Conservation (phyloP, 2,329 filamentous ascomycete species). For the Alternaria burnsii region DNA sequence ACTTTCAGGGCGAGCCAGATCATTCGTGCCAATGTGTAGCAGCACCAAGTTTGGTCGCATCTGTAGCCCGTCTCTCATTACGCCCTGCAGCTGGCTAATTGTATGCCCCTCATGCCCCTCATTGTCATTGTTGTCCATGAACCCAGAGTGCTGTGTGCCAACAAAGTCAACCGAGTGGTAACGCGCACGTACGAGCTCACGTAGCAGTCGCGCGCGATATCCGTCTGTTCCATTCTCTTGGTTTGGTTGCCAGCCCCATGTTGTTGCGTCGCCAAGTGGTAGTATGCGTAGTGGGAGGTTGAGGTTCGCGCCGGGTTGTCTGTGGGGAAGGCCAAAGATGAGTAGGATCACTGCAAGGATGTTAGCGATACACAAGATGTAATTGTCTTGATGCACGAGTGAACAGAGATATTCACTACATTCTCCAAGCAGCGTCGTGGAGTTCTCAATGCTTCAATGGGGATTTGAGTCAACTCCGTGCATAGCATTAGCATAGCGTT, state of each 20-base stretch:
- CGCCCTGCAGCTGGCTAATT: slow-evolving; percentile 39
- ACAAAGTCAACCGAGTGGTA: slow-evolving; percentile 39
- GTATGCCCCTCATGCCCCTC: slow-evolving; percentile 45
- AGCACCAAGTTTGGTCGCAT: slow-evolving; percentile 34
- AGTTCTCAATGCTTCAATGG: not conserved
- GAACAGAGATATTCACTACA: not conserved
- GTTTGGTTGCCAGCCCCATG: slow-evolving; percentile 42
- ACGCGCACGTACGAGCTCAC: slow-evolving; percentile 30
- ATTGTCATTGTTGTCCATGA: slow-evolving; percentile 45
- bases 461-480: no score
- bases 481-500: not conserved
- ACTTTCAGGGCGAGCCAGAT: slow-evolving; percentile 22
- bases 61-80: slow-evolving; percentile 20
- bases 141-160: slow-evolving; percentile 42
- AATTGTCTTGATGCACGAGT: not conserved
- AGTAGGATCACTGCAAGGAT: slow-evolving; percentile 15
- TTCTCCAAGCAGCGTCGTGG: not conserved
- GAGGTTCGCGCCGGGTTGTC: slow-evolving; percentile 6
- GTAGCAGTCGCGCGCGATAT: slow-evolving; percentile 46
- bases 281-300: slow-evolving; percentile 31
- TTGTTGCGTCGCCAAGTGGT: slow-evolving; percentile 38
- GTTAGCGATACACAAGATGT: slow-evolving; percentile 5
- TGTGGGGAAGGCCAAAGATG: slow-evolving; percentile 9
- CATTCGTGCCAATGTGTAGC: slow-evolving; percentile 38
- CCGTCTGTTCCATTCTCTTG: slow-evolving; percentile 45